These are phyloP conservation scores for Linnemannia exigua DNA, from an alignment of 192 early-diverging fungal genomes.

Conservation along the genomic window DNA sequence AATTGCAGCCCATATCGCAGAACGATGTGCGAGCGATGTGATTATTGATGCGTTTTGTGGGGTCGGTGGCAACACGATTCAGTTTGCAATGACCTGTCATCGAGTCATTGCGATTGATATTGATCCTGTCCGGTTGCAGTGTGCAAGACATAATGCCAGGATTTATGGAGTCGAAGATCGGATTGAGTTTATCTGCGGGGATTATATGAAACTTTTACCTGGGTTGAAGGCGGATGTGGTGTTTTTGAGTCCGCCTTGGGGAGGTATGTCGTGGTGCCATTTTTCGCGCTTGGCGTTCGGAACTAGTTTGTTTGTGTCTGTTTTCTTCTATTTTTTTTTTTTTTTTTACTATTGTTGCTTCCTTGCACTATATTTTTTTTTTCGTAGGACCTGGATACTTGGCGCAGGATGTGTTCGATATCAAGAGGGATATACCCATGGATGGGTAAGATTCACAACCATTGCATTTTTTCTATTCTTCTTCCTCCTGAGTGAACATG, in stretches of 20 bases:
- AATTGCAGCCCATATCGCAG: slow-evolving; percentile 85
- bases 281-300: too few species aligned
- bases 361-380: neutral
- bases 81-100: slow-evolving; percentile 92
- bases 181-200: slow-evolving; percentile 95
- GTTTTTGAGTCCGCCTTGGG: slow-evolving; percentile 98
- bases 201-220: slow-evolving; percentile 85
- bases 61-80: slow-evolving; percentile 96
- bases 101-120: slow-evolving; percentile 96
- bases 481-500: too few species aligned
- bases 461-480: neutral
- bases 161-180: slow-evolving; percentile 93
- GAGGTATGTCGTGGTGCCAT: slow-evolving; percentile 63
- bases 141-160: slow-evolving; percentile 88
- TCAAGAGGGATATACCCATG: slow-evolving; percentile 81
- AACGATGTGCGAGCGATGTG: slow-evolving; percentile 71
- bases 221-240: slow-evolving; percentile 85
- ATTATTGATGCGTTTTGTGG: slow-evolving; percentile 97
- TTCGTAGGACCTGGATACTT: slow-evolving; percentile 78
- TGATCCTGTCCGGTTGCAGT: slow-evolving; percentile 80
- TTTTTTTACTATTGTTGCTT: neutral
- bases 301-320: neutral
- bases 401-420: slow-evolving; percentile 68
- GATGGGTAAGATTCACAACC: slow-evolving; percentile 67
- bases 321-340: neutral